Evolutionary conservation across 2,329 filamentous ascomycete genomes (phyloP).

Genomic region (Aspergillus japonicus): DNA sequence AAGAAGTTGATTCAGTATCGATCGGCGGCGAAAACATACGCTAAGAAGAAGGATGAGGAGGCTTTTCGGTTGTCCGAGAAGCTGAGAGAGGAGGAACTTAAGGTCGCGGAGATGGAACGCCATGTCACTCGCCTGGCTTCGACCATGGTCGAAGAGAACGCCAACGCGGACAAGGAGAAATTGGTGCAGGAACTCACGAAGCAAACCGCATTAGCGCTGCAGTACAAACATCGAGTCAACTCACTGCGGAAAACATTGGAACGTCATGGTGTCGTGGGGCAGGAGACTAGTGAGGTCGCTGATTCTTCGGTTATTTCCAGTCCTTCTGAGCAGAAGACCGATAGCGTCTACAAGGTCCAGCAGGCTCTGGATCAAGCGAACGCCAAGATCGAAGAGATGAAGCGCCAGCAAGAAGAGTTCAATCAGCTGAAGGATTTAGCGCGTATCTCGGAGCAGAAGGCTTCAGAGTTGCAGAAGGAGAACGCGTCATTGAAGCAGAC

Average conservation of each 20-base stretch:
- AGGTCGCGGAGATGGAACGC: constrained; percentile 45
- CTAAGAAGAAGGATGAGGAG: constrained; percentile 59
- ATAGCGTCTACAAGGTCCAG: constrained; percentile 34
- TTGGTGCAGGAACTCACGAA: constrained; percentile 44
- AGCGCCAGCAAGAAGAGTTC: constrained; percentile 33
- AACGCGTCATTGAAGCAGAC: constrained; percentile 42
- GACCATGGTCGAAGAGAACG: constrained; percentile 35
- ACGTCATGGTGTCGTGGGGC: constrained; percentile 39
- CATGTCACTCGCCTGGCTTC: constrained; percentile 45
- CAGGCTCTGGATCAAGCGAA: constrained; percentile 37
- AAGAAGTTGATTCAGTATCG: constrained; percentile 61
- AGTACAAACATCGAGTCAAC: constrained; percentile 46
- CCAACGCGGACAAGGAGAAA: constrained; percentile 38
- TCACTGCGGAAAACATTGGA: constrained; percentile 39
- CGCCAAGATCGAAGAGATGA: constrained; percentile 35
- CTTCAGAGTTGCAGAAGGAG: constrained; percentile 41
- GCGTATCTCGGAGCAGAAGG: constrained; percentile 43
- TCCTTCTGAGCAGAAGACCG: constrained; percentile 18
- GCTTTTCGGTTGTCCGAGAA: constrained; percentile 53
- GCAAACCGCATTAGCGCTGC: constrained; percentile 45
- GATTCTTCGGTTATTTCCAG: constrained; percentile 23
- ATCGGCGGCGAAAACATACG: constrained; percentile 58
- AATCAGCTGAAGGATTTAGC: constrained; percentile 36
- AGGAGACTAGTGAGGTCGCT: constrained; percentile 21
- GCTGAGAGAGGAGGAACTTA: constrained; percentile 51